Evolutionary conservation across 495 filamentous ascomycete genomes (phyloP).

Genomic region (Tricharina praecox): DNA sequence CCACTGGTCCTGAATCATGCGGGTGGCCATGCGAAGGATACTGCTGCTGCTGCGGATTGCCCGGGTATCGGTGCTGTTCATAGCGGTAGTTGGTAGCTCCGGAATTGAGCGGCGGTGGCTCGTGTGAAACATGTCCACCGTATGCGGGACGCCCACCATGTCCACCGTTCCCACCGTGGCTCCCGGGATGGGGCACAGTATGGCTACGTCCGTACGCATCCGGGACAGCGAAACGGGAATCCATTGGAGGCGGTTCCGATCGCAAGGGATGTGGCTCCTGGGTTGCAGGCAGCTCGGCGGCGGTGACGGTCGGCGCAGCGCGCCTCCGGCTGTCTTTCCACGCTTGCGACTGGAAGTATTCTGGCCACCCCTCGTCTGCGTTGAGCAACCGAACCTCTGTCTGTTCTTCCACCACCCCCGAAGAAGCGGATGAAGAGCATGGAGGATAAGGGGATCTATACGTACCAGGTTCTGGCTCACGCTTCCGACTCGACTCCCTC

Average conservation of each 20-base stretch:
- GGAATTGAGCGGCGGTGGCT: too few relatives aligned
- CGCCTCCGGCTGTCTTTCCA: not conserved
- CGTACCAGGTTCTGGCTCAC: not conserved
- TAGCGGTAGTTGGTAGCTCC: too few relatives aligned
- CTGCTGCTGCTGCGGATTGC: not conserved
- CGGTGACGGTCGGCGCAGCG: too few relatives aligned
- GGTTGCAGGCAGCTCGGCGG: too few relatives aligned
- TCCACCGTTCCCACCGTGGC: too few relatives aligned
- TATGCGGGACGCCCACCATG: too few relatives aligned
- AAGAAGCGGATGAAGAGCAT: not conserved
- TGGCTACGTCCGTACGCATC: not conserved
- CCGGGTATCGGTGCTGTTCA: not conserved
- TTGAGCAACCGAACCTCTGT: not conserved
- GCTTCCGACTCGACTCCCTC: not conserved
- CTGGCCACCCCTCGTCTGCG: not conserved
- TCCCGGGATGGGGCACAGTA: not conserved
- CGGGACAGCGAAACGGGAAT: not conserved
- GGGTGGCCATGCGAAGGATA: not conserved
- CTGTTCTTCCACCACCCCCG: not conserved
- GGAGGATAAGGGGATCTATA: not conserved
- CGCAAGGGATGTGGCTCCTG: not conserved
- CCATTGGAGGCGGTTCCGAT: not conserved
- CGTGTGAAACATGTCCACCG: too few relatives aligned
- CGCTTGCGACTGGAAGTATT: not conserved
- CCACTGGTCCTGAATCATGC: not conserved